Base-by-base conservation (phyloP, 2,329 filamentous ascomycete species). In the Arthroderma uncinatum region DNA sequence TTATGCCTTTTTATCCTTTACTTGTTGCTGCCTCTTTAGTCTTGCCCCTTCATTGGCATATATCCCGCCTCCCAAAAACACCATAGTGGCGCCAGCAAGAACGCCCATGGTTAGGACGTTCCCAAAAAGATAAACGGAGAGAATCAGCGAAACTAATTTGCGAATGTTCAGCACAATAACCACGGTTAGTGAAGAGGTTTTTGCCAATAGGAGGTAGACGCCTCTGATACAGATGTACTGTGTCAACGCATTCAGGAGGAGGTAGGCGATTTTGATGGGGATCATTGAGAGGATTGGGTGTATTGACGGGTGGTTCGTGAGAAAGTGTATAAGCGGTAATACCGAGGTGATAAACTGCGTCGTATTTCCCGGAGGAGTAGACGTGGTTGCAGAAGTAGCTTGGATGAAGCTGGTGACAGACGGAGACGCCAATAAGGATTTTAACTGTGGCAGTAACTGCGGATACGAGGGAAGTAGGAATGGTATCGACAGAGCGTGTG, bases 121-220 rank as follows among this genome's bases (percentile, higher is more conserved):
- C 4, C 92, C 93, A 73, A 98, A 98, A 1, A 98, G 72, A 81
- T 90, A 92, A 59, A 97, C 94, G 64, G 91, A 96, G 58, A 97
- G 71, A 60, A 97, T 75, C 60, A 97, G 80, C 65, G 91, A 96
- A 57, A 95, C 86, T 19, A 98, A 77, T 73, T 98, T 98, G 64
- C 93, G 82, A 59, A 98, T 87, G 69, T 97, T 98, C 59, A 98
- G 78, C 52, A 97, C 90, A 64, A 98, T 95, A 1, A 92, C 96
- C 23, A 98, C 93, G 0, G 93, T 97, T 57, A 98, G 79, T 0
- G 93, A 94, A 2, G 91, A 92, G 2, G 89, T 89, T 56, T 85
- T 86, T 0, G 92, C 88, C 1, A 89, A 91, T 3, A 98, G 78
- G n/a, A 95, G 80, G 64, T 97, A 97, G 58, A 98, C 93, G 1